These are phyloP conservation scores for Solanum ossicruentum DNA, from an alignment of 257 asterid species.

Conservation along the genomic window DNA sequence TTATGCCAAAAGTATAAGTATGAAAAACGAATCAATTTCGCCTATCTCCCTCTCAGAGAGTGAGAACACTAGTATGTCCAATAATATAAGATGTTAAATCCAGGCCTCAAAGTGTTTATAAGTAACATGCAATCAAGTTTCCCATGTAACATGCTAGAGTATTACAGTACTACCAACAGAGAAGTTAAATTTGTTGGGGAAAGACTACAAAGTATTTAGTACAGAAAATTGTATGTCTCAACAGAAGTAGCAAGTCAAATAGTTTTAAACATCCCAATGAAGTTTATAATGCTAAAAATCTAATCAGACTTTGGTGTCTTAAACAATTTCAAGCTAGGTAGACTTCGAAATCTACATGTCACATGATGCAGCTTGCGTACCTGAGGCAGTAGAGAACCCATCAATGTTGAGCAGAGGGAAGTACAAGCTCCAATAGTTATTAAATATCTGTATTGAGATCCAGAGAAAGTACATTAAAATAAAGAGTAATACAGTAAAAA, in stretches of 20 bases:
- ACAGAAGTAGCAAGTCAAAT: background rate
- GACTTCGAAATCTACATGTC: background rate
- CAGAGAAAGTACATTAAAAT: background rate
- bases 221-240: background rate
- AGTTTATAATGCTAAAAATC: background rate
- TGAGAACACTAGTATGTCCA: background rate
- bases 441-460: slow-evolving; percentile 40
- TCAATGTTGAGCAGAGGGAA: slow-evolving; percentile 90
- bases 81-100: background rate
- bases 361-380: slow-evolving; percentile 17
- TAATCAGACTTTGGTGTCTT: background rate
- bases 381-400: slow-evolving; percentile 97
- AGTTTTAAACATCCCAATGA: background rate
- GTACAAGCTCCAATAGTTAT: slow-evolving; percentile 77
- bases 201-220: background rate
- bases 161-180: background rate
- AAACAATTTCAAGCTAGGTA: background rate
- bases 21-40: background rate
- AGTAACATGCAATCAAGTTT: background rate
- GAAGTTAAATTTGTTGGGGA: background rate
- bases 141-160: background rate
- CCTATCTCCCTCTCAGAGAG: background rate
- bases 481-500: background rate
- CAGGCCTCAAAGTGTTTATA: background rate
- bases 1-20: background rate